Evolutionary conservation across 2,329 filamentous ascomycete species (phyloP), one percentile per base, ranked within the genome.

Genomic region (Fusarium nodosum): DNA sequence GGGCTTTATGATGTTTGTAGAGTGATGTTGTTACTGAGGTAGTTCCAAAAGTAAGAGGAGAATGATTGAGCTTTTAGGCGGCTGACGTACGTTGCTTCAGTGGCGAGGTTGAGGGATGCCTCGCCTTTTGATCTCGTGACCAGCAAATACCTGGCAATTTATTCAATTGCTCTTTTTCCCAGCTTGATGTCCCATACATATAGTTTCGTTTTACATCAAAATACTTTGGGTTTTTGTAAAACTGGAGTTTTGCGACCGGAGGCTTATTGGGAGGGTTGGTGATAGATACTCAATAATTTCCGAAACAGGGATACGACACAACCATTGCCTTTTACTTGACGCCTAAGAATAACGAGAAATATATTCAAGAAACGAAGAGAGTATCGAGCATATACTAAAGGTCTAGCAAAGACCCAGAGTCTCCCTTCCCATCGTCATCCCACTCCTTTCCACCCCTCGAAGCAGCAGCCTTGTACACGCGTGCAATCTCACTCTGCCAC

Each of bases 401-500:
- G 20, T 69, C 66, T 6, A 68, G 3, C 16, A 69, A 56, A 5
- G 56, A 54, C 8, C 52, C 41, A 15, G 18, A 28, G 0, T 11
- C 15, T 11, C 39, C 22, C 22, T 56, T 56, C 1, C 13, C 33
- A 3, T 28, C 42, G 0, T 18, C 38, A 9, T 18, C 33, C 11
- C 38, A 28, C 13, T 52, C 50, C 2, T 31, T 69, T 6, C 69
- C 70, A n/a, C 70, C 69, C 1, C 78, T 71, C 18, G 52, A 55
- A 22, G 72, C 71, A 1, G 87, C 87, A 8, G 89, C 86, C 44
- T 86, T 82, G 72, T 90, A 91, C 18, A 92, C 74, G 4, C 81
- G 83, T 68, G 84, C 76, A 45, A 91, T 90, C 73, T 91, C 88
- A 0, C 74, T 75, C 71, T 82, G 83, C 90, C 90, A 92, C 77